phyloP scores from a whole-genome alignment of 2,329 filamentous ascomycete species.

The Colletotrichum musicola region DNA sequence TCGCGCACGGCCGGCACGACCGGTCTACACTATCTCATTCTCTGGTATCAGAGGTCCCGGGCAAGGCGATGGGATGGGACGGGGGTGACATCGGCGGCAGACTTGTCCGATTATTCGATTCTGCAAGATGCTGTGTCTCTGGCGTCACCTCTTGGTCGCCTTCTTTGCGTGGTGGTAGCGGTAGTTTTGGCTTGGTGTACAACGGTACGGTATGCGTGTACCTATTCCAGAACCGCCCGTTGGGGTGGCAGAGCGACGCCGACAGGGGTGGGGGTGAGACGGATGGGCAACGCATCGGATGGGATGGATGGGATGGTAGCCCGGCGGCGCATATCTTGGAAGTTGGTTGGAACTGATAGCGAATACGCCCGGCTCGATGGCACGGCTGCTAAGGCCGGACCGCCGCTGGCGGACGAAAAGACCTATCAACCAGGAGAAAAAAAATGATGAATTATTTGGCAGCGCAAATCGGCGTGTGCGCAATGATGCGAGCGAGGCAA shows the following conservation, averaged over 20 bases:
- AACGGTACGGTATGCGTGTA: background rate
- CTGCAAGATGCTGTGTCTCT: slow-evolving; percentile 39
- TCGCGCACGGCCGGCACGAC: background rate
- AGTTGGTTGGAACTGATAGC: slow-evolving; percentile 14
- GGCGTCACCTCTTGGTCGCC: slow-evolving; percentile 28
- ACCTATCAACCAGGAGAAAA: background rate
- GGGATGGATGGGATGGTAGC: background rate
- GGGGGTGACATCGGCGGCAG: slow-evolving; percentile 28
- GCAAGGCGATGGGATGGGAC: slow-evolving; percentile 1
- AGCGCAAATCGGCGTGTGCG: background rate
- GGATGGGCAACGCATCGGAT: slow-evolving; percentile 7
- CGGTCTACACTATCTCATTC: slow-evolving; percentile 5
- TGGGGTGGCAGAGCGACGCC: slow-evolving; percentile 2
- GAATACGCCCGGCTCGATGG: slow-evolving; percentile 18
- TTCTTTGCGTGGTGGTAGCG: background rate
- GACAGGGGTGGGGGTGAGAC: background rate
- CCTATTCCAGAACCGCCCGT: background rate
- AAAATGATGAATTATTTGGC: background rate
- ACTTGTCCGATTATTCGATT: slow-evolving; percentile 21
- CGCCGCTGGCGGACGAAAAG: background rate
- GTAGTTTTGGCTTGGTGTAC: slow-evolving; percentile 16
- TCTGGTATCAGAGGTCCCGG: slow-evolving; percentile 12
- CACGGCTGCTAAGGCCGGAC: slow-evolving; percentile 20
- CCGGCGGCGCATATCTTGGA: slow-evolving; percentile 24
- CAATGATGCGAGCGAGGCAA: slow-evolving; percentile 28